A percentile compares a stretch with the other conserved stretches of the same genome.
Conservation (phyloP, 2,329 filamentous ascomycete genomes). For the Sporothrix luriei region DNA sequence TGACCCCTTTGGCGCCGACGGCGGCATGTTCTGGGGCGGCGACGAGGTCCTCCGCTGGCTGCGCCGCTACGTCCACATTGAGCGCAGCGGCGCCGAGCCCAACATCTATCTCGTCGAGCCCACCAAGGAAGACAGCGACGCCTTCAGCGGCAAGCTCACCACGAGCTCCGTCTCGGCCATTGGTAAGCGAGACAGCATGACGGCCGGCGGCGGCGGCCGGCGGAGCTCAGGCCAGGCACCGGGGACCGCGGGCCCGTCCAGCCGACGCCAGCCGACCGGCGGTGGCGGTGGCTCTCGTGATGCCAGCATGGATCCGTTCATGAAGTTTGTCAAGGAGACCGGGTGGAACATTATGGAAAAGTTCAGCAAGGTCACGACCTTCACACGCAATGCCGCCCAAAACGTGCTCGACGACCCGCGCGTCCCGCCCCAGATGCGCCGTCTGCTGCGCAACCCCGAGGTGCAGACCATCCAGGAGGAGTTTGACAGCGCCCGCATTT, state of each 20-base stretch:
- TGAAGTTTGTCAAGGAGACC: slow-evolving; percentile 91
- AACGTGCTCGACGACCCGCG: slow-evolving; percentile 90
- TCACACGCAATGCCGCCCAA: slow-evolving; percentile 87
- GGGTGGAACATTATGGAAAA: slow-evolving; percentile 97
- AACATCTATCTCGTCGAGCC: slow-evolving; percentile 93
- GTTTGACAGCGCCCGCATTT: slow-evolving; percentile 93
- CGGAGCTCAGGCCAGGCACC: slow-evolving; percentile 40
- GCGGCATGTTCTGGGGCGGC: slow-evolving; percentile 94
- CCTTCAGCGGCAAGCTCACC: slow-evolving; percentile 70
- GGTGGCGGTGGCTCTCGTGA: slow-evolving; percentile 49
- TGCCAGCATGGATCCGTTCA: slow-evolving; percentile 85
- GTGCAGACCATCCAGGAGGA: slow-evolving; percentile 95
- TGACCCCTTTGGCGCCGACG: slow-evolving; percentile 82
- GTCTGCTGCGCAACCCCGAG: slow-evolving; percentile 85
- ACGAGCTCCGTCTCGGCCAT: slow-evolving; percentile 49
- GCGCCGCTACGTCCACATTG: slow-evolving; percentile 77
- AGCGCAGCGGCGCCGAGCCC: slow-evolving; percentile 81
- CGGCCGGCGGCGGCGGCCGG: slow-evolving; percentile 44
- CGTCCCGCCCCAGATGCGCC: slow-evolving; percentile 82
- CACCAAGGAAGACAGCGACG: slow-evolving; percentile 72
- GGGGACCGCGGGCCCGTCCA: neutral
- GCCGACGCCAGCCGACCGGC: neutral
- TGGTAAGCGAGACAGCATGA: slow-evolving; percentile 47
- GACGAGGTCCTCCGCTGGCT: slow-evolving; percentile 94
- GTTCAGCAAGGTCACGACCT: slow-evolving; percentile 95